Evolutionary conservation across 2,329 filamentous ascomycete genomes (phyloP), one percentile per base, ranked within the genome.

Genomic region (Pseudogymnoascus pannorum): DNA sequence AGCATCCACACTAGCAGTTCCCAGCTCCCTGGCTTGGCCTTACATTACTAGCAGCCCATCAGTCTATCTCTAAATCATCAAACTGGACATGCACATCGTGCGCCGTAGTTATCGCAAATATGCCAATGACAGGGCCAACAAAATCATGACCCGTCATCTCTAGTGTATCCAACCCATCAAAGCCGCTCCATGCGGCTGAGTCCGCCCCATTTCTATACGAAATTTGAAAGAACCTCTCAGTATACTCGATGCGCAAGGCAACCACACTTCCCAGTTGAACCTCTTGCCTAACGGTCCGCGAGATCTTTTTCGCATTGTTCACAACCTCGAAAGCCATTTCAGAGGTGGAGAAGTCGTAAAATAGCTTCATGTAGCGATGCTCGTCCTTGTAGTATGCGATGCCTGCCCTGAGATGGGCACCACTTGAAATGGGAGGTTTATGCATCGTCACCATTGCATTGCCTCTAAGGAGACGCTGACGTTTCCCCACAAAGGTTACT

Each of bases 81-180:
- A 40, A 40, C 36, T 40, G 36, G 36, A 40, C 36, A 40, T 40
- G 36, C 36, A 16, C 4, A 20, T 40, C 8, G 8, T 18, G 36
- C 16, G 36, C 16, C 8, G 16, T 20, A 40, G 36, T 7, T 40
- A 40, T 20, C 36, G 70, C 69, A 48, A 69, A 74, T 1, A 70
- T 40, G 1, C 72, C 72, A 59, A 74, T 66, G 0, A 74, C 65
- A 1, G 73, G 71, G 0, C 72, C 72, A 1, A 71, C 69, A 61
- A 74, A 74, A 62, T 74, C 72, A 18, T 66, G 68, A 8, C 67
- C 68, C 0, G 69, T 72, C 66, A 73, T 61, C 6, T 73, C 70
- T 22, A 70, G 26, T 8, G 67, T 68, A 59, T 71, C 68, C 22
- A 72, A 64, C 1, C 24, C 42, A 14, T 63, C 64, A 40, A 69